A percentile compares a stretch with the other conserved stretches of the same genome.
Evolutionary conservation across 1,139 yeast species (phyloP).

Genomic region (Protomyces macrosporus): DNA sequence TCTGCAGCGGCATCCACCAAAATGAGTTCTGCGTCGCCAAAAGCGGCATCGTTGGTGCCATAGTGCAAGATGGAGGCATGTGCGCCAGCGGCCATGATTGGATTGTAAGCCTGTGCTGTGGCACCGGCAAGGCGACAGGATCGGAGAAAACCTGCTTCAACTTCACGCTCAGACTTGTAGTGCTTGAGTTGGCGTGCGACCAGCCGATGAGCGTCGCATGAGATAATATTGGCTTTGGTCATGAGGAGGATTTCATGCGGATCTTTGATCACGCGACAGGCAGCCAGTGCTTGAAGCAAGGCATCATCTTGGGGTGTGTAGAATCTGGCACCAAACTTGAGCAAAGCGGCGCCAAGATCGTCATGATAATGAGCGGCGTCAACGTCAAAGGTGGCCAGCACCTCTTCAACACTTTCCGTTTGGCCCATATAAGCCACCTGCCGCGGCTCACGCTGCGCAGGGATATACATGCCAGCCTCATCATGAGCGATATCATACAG

Average conservation of each 20-base stretch:
- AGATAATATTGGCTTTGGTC: conserved; percentile 73
- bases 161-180: conserved; percentile 64
- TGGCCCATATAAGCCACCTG: conserved; percentile 96
- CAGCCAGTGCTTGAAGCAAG: conserved; percentile 74
- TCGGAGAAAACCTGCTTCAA: conserved; percentile 91
- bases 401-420: conserved; percentile 67
- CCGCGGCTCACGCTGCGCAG: conserved; percentile 51
- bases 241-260: conserved; percentile 68
- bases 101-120: conserved; percentile 82
- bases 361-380: conserved; percentile 66
- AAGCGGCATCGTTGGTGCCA: conserved; percentile 69
- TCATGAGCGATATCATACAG: conserved; percentile 54
- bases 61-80: conserved; percentile 89
- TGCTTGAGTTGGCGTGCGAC: conserved; percentile 38
- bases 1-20: conserved; percentile 96
- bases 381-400: conserved; percentile 61
- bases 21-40: conserved; percentile 55
- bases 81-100: conserved; percentile 92
- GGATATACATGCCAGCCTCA: conserved; percentile 65
- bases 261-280: conserved; percentile 79
- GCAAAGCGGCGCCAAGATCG: conserved; percentile 19
- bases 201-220: conserved; percentile 68
- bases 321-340: neutral
- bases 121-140: conserved; percentile 94
- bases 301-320: conserved; percentile 39